phyloP scores from a whole-genome alignment of 2,329 filamentous ascomycete genomes.

The Aureobasidium mangrovei region DNA sequence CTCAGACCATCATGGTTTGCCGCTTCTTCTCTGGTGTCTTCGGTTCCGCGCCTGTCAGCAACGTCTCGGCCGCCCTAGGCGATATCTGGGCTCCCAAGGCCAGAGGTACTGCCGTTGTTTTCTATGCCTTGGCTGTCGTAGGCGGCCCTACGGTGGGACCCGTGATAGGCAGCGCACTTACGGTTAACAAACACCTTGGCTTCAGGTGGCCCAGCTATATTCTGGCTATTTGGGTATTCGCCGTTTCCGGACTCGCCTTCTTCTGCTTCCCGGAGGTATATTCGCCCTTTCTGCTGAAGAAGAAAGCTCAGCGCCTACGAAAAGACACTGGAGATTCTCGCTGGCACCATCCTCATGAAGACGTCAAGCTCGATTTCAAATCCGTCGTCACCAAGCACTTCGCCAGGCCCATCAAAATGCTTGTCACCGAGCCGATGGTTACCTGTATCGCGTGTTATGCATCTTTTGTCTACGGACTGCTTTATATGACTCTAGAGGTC shows the following conservation, averaged over 20 bases:
- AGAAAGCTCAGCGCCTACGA: slow-evolving; percentile 31
- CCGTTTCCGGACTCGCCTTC: slow-evolving; percentile 21
- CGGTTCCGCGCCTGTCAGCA: slow-evolving; percentile 35
- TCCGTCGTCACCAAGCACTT: slow-evolving; percentile 37
- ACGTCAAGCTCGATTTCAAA: slow-evolving; percentile 32
- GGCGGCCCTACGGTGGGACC: slow-evolving; percentile 35
- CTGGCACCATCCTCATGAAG: slow-evolving; percentile 40
- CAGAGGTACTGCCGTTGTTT: slow-evolving; percentile 32
- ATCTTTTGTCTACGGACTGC: slow-evolving; percentile 39
- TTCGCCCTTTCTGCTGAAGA: slow-evolving; percentile 31
- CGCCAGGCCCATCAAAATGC: slow-evolving; percentile 35
- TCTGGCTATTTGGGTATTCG: slow-evolving; percentile 33
- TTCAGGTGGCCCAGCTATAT: slow-evolving; percentile 42
- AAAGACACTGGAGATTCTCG: slow-evolving; percentile 31
- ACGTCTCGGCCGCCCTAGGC: slow-evolving; percentile 36
- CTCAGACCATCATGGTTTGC: slow-evolving; percentile 31
- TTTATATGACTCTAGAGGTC: slow-evolving; percentile 40
- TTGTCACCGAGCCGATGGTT: slow-evolving; percentile 41
- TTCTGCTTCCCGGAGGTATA: slow-evolving; percentile 34
- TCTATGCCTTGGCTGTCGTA: slow-evolving; percentile 34
- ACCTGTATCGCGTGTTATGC: slow-evolving; percentile 37
- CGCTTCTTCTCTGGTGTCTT: slow-evolving; percentile 40
- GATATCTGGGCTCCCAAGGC: slow-evolving; percentile 34
- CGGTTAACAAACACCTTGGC: slow-evolving; percentile 27
- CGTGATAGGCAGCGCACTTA: slow-evolving; percentile 34